Evolutionary conservation across 2,329 filamentous ascomycete species (phyloP), one percentile per base, ranked within the genome.

Genomic region (Metarhizium anisopliae): DNA sequence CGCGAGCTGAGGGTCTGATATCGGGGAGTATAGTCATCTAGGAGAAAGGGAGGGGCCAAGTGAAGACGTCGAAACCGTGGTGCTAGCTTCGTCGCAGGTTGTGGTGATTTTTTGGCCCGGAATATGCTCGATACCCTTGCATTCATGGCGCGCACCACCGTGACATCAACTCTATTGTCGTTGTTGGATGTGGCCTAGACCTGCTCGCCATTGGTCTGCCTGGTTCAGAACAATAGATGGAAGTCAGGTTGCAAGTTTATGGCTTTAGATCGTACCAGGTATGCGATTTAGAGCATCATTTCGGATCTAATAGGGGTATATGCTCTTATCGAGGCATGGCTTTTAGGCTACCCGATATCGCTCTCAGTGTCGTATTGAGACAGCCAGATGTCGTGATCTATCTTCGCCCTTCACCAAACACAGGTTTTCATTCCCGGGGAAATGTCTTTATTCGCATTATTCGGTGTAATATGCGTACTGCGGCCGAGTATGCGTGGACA

Each of bases 21-120:
- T 51, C 85, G 82, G 1, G 89, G 89, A 13, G 81, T 81, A 68
- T 94, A 90, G 66, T 85, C 80, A 55, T 87, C 83, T 2, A 94
- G 79, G 20, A 94, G 79, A 68, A 89, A 94, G 2, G 80, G 80
- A 8, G 80, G 81, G 6, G 80, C 81, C 2, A 83, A 25, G 25
- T 25, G 25, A 25, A 25, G 25, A 25, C 25, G 3, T 25, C 25
- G 25, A 25, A 25, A 25, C 25, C 25, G 25, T 25, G 25, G 25
- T 25, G 25, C 25, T 3, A 25, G 72, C 63, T 83, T 40, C 2
- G 43, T 55, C 58, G 47, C 47, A 35, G 30, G 40, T 29, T 14
- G 50, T 13, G 47, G n/a, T 40, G n/a, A 38, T 30, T 36, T 45
- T 36, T 29, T 35, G n/a, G 13, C 11, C 18, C 50, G 42, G 32